These are phyloP conservation scores for Mycena latifolia DNA, from an alignment of 768 basidiomycete genomes.

Conservation along the genomic window DNA sequence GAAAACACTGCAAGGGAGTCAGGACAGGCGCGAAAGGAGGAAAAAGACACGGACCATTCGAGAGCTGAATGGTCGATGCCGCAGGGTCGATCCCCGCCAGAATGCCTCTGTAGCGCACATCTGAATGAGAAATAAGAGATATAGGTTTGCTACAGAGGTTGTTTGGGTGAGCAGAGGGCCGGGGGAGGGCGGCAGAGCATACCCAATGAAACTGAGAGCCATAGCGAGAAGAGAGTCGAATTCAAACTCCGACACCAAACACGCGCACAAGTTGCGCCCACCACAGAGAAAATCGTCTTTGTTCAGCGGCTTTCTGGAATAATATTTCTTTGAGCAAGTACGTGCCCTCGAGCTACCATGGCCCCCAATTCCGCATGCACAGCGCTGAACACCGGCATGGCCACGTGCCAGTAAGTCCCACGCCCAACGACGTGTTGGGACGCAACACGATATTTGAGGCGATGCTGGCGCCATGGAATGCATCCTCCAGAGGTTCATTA, in stretches of 20 bases:
- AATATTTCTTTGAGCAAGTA: no score
- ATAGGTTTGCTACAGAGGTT: constrained; percentile 78
- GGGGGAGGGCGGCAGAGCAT: constrained; percentile 19
- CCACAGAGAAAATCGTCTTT: no score
- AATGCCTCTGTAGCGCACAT: constrained; percentile 91
- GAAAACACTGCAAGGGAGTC: neutral
- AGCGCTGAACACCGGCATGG: no score
- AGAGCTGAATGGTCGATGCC: constrained; percentile 89
- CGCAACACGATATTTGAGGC: no score
- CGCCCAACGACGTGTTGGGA: no score
- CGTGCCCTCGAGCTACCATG: no score
- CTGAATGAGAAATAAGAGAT: constrained; percentile 90
- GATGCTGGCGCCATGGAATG: no score
- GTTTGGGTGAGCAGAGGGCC: constrained; percentile 13
- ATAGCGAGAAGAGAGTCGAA: constrained; percentile 49
- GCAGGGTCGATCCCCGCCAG: constrained; percentile 88
- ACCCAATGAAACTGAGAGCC: constrained; percentile 87
- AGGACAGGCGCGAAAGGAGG: constrained; percentile 40
- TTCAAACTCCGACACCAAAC: constrained; percentile 20
- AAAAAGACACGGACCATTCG: constrained; percentile 71
- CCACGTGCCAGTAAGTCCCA: no score
- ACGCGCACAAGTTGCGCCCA: no score
- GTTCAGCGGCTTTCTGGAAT: no score
- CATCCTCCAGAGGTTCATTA: no score
- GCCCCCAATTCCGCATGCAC: no score